Evolutionary conservation across 2,329 filamentous ascomycete species (phyloP), one percentile per base, ranked within the genome.

Genomic region (Fusarium nematophilum): DNA sequence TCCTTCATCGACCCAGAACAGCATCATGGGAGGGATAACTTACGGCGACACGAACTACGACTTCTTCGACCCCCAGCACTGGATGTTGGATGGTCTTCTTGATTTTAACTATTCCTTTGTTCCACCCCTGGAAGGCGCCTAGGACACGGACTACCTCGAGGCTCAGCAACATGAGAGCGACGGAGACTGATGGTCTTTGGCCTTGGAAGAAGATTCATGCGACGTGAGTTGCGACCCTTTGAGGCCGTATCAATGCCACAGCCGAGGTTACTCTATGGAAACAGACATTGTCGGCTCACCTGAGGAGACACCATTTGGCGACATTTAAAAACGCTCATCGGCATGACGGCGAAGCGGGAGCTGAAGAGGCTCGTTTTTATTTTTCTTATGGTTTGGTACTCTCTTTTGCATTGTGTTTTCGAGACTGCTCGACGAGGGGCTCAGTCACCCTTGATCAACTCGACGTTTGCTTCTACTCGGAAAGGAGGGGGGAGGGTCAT

Each of bases 41-140:
- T 89, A 91, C 60, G 83, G 85, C 63, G 84, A 90, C 50, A 85
- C 86, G 9, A 90, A 87, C 67, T 93, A 93, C 73, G 91, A 96
- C 73, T 92, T 96, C 59, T 97, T 96, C 70, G 93, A 97, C 75
- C 92, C 93, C 1, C 83, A 97, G 68, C 92, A 94, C 73, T 97
- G 93, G 93, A 92, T 96, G 81, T 80, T 97, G 57, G 93, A 97
- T 73, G 91, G 91, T 11, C 81, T 94, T 27, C 81, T 95, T 57
- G 90, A 93, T 71, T 90, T 94, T 71, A 91, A 91, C 62, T 93
- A 89, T 70, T 83, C 81, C 9, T 89, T 85, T 67, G 80, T 83
- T 30, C 76, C 78, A 52, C 79, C 82, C 1, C 73, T 86, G 30
- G 85, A 89, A 57, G 80, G 83, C 59, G 76, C 82, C 59, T 85